Evolutionary conservation across 1,284 basidiomycete genomes (phyloP).

Genomic region (Ceratobasidium sp.): DNA sequence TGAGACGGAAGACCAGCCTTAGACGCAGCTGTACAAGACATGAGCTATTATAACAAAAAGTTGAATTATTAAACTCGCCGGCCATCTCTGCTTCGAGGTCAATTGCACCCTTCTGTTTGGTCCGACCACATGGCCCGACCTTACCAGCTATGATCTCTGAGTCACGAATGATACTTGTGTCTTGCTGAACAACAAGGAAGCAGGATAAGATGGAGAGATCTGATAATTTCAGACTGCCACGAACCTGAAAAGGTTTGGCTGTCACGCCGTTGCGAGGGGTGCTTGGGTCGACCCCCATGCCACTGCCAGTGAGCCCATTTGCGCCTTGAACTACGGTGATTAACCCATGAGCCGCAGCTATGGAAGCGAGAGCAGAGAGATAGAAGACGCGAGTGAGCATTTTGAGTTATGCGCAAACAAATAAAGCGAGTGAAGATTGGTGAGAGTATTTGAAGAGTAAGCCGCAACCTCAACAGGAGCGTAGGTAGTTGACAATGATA

Average conservation of each 20-base stretch:
- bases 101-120: slow-evolving; percentile 44
- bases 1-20: slow-evolving; percentile 11
- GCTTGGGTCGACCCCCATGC: slow-evolving; percentile 46
- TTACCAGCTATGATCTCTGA: slow-evolving; percentile 44
- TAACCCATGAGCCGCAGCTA: slow-evolving; percentile 44
- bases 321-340: slow-evolving; percentile 46
- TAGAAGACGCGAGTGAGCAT: slow-evolving; percentile 35
- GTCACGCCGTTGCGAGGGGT: slow-evolving; percentile 46
- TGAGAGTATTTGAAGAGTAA: background rate
- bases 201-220: background rate
- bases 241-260: slow-evolving; percentile 44
- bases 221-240: slow-evolving; percentile 39
- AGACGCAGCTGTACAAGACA: background rate
- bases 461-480: slow-evolving; percentile 14
- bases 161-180: slow-evolving; percentile 46
- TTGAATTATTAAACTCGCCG: slow-evolving; percentile 25
- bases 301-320: slow-evolving; percentile 44
- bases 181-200: slow-evolving; percentile 38
- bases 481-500: background rate
- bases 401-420: background rate
- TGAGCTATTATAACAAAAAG: background rate
- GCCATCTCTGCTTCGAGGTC: slow-evolving; percentile 45
- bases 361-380: slow-evolving; percentile 22
- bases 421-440: background rate
- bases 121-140: slow-evolving; percentile 45